A percentile compares a stretch with the other conserved stretches of the same genome.
Evolutionary conservation across 257 asterid genomes (phyloP).

Genomic region (Petunia secreta): DNA sequence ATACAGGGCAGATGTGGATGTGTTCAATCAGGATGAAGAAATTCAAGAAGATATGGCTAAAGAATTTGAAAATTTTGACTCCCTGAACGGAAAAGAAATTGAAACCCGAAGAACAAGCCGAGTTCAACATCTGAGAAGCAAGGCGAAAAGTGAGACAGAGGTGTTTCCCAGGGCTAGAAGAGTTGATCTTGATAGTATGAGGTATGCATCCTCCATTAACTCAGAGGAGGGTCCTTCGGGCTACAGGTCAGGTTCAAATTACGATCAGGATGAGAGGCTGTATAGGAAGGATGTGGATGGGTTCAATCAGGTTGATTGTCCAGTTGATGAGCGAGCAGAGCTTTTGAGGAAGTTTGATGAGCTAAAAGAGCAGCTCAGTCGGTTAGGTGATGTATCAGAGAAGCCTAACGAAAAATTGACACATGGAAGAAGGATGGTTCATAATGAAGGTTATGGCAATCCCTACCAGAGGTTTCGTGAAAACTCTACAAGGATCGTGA

Average conservation of each 20-base stretch:
- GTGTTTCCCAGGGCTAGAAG: conserved; percentile 35
- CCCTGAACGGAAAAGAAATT: conserved; percentile 21
- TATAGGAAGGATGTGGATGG: conserved; percentile 39
- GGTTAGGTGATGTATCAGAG: conserved; percentile 51
- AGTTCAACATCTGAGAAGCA: conserved; percentile 33
- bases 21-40: conserved; percentile 23
- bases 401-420: conserved; percentile 58
- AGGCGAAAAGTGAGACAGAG: conserved; percentile 36
- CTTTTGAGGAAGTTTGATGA: conserved; percentile 72
- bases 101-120: conserved; percentile 32
- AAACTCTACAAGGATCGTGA: conserved; percentile 38
- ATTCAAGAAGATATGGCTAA: conserved; percentile 20
- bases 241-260: conserved; percentile 37
- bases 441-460: conserved; percentile 50
- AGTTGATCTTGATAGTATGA: conserved; percentile 33
- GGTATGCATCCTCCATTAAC: conserved; percentile 33
- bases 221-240: conserved; percentile 45
- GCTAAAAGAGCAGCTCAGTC: conserved; percentile 58
- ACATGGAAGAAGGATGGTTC: conserved; percentile 44
- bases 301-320: conserved; percentile 38
- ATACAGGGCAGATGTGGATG: conserved; percentile 15
- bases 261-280: conserved; percentile 40
- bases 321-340: conserved; percentile 60
- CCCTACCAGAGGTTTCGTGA: conserved; percentile 46
- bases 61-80: conserved; percentile 30